Base-by-base conservation (phyloP, 495 filamentous ascomycete species). In the Penicillium antarcticum region DNA sequence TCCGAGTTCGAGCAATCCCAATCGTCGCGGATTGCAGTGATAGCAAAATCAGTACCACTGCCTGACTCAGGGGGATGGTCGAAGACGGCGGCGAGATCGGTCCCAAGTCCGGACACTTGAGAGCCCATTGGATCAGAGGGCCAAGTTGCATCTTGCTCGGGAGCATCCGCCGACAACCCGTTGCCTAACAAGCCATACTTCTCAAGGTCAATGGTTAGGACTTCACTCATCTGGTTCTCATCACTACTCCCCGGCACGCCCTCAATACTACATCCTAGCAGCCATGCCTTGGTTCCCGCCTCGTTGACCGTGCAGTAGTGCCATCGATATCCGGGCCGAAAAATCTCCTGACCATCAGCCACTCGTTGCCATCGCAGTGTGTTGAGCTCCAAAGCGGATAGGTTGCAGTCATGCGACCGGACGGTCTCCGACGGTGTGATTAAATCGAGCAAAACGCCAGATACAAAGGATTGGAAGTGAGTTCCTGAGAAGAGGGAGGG, bases 221-320 rank as follows among this genome's bases (percentile, higher is more conserved):
- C 87, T 63, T 98, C 91, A 56, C 90, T 94, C 51, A 98, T 80
- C 58, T 92, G 92, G 65, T 97, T 95, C 58, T 95, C 91, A 24
- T 87, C 75, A 37, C 70, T 74, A 14, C 71, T 74, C 39, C 68
- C 78, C n/a, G 75, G 75, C 12, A 71, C 62, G 21, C 72, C 47
- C 51, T 96, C 90, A 4, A 85, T 87, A 8, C 85, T 85, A 62
- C 91, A 96, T 17, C 94, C 94, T n/a, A 98, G 78, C 7, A 98
- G 73, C 90, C 95, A 98, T 9, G 91, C 92, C 58, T 95, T 96
- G 2, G 94, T 97, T 1, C 90, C 91, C 48, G 91, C 86, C 54
- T 94, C 83, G 63, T 96, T 91, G 67, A 95, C 85, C 0, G 89
- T 91, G 64, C 94, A 97, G 64, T 98, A 98, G 67, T 97, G 92